Evolutionary conservation across 805 yeast genomes (phyloP), one percentile per base, ranked within the genome.

Genomic region (Clavispora santaluciae): DNA sequence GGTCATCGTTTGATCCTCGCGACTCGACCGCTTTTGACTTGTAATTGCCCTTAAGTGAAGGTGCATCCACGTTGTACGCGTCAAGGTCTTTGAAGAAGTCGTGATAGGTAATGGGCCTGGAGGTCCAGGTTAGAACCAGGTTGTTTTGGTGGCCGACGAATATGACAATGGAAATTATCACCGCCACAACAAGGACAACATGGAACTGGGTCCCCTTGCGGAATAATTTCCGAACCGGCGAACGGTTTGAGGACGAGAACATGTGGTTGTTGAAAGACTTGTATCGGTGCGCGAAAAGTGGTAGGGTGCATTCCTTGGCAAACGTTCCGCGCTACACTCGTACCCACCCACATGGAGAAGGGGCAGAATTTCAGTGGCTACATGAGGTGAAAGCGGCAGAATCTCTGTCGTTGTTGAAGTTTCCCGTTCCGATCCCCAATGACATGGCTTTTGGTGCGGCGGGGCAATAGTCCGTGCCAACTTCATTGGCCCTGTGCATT

Each of bases 1-100:
- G 68, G 4, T 53, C 56, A 43, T 69, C 71, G 12, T 58, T 49
- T 3, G 68, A 60, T 45, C 72, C 72, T 39, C 60, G 56, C 51
- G 76, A 75, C 41, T 53, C 56, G 2, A 79, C 82, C 46, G 63
- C 65, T 11, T 60, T 70, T 3, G 57, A 49, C 31, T 60, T 59
- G 48, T 75, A 78, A n/a, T 59, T 56, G 35, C 54, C 60, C 25
- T 63, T 70, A 24, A 78, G 54, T n/a, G 73, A 68, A 1, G 57
- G 63, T 2, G 68, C 57, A 1, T 52, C 40, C 12, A 79, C 75
- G 3, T 46, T 56, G 47, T 50, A 73, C 40, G 48, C 54, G 36
- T 53, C 67, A 36, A 65, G 46, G 11, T 55, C 59, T 17, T 59
- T 51, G 39, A 74, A 64, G 44, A 69, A 36, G n/a, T n/a, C 20